A percentile compares a stretch with the other conserved stretches of the same genome.
phyloP scores from a whole-genome alignment of 2,329 filamentous ascomycete genomes.

The Pseudogymnoascus sp. region DNA sequence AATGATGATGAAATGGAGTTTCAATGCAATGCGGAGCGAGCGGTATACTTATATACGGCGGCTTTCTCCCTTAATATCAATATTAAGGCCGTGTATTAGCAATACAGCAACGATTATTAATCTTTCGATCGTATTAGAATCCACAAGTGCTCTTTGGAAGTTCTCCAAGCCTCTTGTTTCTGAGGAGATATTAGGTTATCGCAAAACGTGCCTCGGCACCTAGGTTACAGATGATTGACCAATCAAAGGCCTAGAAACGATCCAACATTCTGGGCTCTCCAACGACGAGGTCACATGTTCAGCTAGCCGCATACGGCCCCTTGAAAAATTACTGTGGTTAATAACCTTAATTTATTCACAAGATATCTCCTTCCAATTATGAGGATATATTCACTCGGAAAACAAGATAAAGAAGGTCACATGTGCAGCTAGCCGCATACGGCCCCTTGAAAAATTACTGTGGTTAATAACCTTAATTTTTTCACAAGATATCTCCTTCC shows the following conservation, averaged over 20 bases:
- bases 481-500: neutral
- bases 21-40: neutral
- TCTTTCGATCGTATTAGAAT: neutral
- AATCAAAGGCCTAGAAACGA: neutral
- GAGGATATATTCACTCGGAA: neutral
- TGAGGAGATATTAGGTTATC: conserved; percentile 7
- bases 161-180: neutral
- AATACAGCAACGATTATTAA: neutral
- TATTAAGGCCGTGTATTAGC: conserved; percentile 3
- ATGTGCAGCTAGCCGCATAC: neutral
- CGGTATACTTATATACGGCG: neutral
- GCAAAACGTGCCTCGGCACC: conserved; percentile 1
- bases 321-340: neutral
- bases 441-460: neutral
- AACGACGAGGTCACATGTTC: neutral
- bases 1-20: neutral
- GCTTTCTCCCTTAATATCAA: neutral
- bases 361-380: neutral
- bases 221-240: neutral
- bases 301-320: neutral
- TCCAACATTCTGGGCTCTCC: neutral
- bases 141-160: neutral
- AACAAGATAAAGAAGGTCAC: neutral
- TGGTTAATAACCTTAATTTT: neutral
- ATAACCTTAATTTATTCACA: neutral